These are phyloP conservation scores for Leccinum insolens DNA, from an alignment of 1,284 basidiomycete genomes.

Conservation along the genomic window DNA sequence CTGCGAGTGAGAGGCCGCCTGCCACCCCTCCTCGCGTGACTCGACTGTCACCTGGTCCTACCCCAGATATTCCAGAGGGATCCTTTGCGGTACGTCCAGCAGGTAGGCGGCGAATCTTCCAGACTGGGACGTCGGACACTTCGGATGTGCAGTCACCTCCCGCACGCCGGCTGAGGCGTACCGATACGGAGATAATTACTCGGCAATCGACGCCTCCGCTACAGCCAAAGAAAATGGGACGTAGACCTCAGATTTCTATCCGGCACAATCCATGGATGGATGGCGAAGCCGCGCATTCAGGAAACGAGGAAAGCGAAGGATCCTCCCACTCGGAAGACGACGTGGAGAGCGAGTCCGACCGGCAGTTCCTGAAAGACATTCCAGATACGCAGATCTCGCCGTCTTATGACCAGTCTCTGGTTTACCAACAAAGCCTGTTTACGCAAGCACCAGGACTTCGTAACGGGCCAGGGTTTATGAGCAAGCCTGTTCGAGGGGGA, in stretches of 20 bases:
- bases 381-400: constrained; percentile 72
- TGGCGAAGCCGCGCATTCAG: constrained; percentile 75
- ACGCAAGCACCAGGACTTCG: constrained; percentile 60
- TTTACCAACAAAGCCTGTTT: constrained; percentile 70
- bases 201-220: constrained; percentile 19
- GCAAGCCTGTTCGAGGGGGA: constrained; percentile 48
- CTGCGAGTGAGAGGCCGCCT: constrained; percentile 44
- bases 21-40: constrained; percentile 36
- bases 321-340: constrained; percentile 59
- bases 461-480: constrained; percentile 55
- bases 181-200: constrained; percentile 27
- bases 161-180: constrained; percentile 49
- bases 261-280: constrained; percentile 60
- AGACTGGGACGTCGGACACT: constrained; percentile 37
- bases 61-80: constrained; percentile 40
- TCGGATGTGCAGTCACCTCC: constrained; percentile 38
- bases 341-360: constrained; percentile 69
- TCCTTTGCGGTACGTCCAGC: constrained; percentile 59
- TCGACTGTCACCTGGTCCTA: constrained; percentile 20
- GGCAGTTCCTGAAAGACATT: constrained; percentile 65
- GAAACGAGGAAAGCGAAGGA: constrained; percentile 74
- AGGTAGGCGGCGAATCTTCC: constrained; percentile 35
- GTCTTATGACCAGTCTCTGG: constrained; percentile 73
- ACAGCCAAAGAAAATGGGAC: constrained; percentile 39
- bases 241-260: constrained; percentile 35